phyloP scores from a whole-genome alignment of 1,139 yeast genomes.

The Yamadazyma dushanensis region DNA sequence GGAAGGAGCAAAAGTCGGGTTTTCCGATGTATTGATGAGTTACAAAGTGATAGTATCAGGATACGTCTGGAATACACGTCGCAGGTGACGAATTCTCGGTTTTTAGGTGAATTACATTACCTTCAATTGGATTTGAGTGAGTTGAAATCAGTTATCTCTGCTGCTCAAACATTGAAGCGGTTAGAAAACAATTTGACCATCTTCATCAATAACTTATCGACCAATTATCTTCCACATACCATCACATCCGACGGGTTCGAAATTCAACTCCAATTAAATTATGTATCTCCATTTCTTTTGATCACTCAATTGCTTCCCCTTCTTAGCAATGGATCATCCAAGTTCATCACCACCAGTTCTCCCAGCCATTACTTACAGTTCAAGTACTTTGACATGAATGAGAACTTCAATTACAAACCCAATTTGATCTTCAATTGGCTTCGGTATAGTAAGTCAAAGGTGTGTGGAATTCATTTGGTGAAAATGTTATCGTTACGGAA shows the following conservation, averaged over 20 bases:
- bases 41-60: conserved; percentile 52
- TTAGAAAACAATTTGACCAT: conserved; percentile 58
- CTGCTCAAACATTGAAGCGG: conserved; percentile 49
- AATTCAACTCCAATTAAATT: conserved; percentile 78
- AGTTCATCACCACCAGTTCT: conserved; percentile 70
- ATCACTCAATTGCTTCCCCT: conserved; percentile 62
- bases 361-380: conserved; percentile 65
- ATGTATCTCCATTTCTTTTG: conserved; percentile 70
- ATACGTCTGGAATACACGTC: conserved; percentile 23
- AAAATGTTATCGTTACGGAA: conserved; percentile 64
- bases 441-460: conserved; percentile 77
- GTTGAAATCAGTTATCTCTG: conserved; percentile 56
- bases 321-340: conserved; percentile 49
- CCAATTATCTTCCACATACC: conserved; percentile 71
- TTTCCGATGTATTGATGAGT: conserved; percentile 52
- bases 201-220: conserved; percentile 78
- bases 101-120: conserved; percentile 55
- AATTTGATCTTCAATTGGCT: conserved; percentile 73
- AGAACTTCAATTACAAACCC: conserved; percentile 60
- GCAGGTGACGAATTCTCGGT: conserved; percentile 19
- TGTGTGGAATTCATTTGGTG: conserved; percentile 76
- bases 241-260: conserved; percentile 73
- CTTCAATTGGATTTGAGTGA: conserved; percentile 65
- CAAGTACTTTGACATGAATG: conserved; percentile 49
- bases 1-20: conserved; percentile 66